Conservation (phyloP, 2,329 filamentous ascomycete species). For the Bertia moriformis region DNA sequence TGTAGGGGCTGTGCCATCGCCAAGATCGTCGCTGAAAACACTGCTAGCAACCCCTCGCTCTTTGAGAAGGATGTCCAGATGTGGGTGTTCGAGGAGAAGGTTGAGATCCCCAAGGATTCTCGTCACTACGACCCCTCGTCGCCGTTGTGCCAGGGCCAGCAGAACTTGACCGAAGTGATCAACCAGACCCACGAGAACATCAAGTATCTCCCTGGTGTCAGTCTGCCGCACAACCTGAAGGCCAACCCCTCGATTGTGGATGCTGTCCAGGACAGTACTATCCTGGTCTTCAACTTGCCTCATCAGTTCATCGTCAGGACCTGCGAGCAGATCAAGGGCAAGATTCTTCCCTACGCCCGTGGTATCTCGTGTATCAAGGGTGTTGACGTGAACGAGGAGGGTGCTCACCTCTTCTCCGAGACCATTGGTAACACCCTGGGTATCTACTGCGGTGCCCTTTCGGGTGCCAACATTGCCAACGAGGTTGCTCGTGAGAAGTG, state of each 20-base stretch:
- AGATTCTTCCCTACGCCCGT: constrained; percentile 81
- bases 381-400: constrained; percentile 77
- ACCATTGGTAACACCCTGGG: constrained; percentile 80
- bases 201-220: constrained; percentile 88
- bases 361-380: constrained; percentile 98
- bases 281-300: constrained; percentile 89
- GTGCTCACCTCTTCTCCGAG: constrained; percentile 82
- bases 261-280: constrained; percentile 69
- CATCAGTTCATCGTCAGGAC: constrained; percentile 89
- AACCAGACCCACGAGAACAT: constrained; percentile 89
- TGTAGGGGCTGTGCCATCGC: constrained; percentile 85
- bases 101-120: constrained; percentile 58
- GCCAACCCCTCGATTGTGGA: constrained; percentile 71
- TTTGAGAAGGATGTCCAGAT: constrained; percentile 89
- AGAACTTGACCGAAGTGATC: constrained; percentile 84
- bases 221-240: constrained; percentile 67
- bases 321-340: constrained; percentile 70
- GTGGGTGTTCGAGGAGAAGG: constrained; percentile 96
- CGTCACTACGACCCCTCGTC: constrained; percentile 48
- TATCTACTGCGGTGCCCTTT: constrained; percentile 93
- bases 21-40: constrained; percentile 93
- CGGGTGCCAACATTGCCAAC: constrained; percentile 87
- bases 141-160: constrained; percentile 45
- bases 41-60: constrained; percentile 58
- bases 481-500: constrained; percentile 94